Evolutionary conservation across 2,329 filamentous ascomycete genomes (phyloP), one percentile per base, ranked within the genome.

Genomic region (Ambrosiella beaveri): DNA sequence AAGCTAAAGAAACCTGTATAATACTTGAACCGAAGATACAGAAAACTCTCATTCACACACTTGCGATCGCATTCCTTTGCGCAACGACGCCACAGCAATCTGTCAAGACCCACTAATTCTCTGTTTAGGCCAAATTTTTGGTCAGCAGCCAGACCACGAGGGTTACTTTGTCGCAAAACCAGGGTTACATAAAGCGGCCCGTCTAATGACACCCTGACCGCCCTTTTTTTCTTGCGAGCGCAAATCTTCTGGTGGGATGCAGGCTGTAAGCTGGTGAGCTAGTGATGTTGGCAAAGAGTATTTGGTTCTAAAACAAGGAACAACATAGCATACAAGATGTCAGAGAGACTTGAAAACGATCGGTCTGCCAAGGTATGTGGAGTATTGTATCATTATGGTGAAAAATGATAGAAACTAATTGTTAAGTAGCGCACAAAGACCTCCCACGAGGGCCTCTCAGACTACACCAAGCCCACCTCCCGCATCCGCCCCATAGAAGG

Each of bases 401-500:
- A 27, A 27, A 27, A 5, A 27, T 27, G 1, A 4, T 27, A 27
- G 27, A 27, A 15, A 13, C 58, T 62, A 7, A 63, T 52, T 1
- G 27, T 5, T 7, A 0, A 15, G 1, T 59, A 81, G 78, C 78
- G 76, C 66, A 73, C 76, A 57, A 78, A 78, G 61, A 71, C 72
- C 39, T 71, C 69, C 38, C 67, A 71, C 62, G 71, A 73, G 62
- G 70, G 67, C 57, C 63, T 66, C 62, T 66, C 73, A 35, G 76
- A 80, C 62, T 53, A 60, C 15, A 59, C 58, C 49, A 86, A 83
- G 66, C 84, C 85, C 3, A 82, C 81, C 3, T 81, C 84, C 7
- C 71, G 83, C 41, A 91, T 88, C 70, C 74, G 77, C 55, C 81
- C 86, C 1, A 75, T 71, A 0, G 74, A 65, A n/a, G 70, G 76